Evolutionary conservation across 805 yeast species (phyloP).

Genomic region (Citeromyces matritensis): DNA sequence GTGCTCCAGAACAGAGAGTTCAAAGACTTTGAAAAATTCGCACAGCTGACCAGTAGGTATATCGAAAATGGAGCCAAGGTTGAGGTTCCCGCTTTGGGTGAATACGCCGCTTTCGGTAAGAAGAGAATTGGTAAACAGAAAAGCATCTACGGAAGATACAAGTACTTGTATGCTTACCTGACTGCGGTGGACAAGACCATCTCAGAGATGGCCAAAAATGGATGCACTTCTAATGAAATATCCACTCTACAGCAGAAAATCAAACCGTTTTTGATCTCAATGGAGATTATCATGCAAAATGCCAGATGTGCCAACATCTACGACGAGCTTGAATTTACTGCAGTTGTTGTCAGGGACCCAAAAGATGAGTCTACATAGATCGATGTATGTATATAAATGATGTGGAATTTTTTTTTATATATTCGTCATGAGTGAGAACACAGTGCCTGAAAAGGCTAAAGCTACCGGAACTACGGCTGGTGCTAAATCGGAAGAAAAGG

Average conservation of each 20-base stretch:
- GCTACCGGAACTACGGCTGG: too few species aligned
- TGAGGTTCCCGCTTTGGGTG: not conserved
- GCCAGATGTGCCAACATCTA: too few species aligned
- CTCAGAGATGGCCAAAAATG: not conserved
- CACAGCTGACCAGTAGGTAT: not conserved
- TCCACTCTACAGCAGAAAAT: not conserved
- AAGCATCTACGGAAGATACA: constrained; percentile 1
- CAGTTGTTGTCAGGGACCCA: too few species aligned
- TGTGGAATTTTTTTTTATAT: too few species aligned
- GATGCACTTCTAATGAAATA: not conserved
- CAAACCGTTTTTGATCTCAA: not conserved
- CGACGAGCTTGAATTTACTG: too few species aligned
- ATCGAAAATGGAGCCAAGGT: not conserved
- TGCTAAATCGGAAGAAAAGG: not conserved
- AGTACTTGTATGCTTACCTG: not conserved
- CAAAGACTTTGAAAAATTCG: not conserved
- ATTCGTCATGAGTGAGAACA: too few species aligned
- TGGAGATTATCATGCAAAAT: not conserved
- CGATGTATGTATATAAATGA: too few species aligned
- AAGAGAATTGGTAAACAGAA: not conserved
- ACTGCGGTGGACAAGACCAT: not conserved
- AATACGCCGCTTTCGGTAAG: not conserved
- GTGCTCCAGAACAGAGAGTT: not conserved
- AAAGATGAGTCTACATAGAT: too few species aligned
- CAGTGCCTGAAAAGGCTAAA: too few species aligned